Percentiles rank a stretch among this genome's conserved stretches.
phyloP scores from a whole-genome alignment of 2,329 filamentous ascomycete genomes.

The Emergomyces pasteurianus region DNA sequence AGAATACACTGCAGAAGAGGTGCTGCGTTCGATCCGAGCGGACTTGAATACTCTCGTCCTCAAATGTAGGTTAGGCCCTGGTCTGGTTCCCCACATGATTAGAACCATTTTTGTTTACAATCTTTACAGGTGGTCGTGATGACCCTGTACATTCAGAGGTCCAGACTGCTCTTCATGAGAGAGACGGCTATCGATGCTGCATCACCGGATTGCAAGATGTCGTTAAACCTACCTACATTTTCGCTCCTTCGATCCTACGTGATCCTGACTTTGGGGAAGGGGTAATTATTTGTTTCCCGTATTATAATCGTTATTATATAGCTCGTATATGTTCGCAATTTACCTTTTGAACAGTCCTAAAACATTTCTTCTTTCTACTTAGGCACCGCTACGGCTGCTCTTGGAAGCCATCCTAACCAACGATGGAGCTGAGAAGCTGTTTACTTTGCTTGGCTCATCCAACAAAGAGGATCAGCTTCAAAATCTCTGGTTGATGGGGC shows the following conservation, averaged over 20 bases:
- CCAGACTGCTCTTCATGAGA: background rate
- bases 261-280: background rate
- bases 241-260: constrained; percentile 1
- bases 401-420: background rate
- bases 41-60: background rate
- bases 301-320: too few species aligned
- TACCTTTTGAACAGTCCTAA: background rate
- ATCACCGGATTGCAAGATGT: background rate
- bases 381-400: background rate
- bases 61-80: constrained; percentile 4
- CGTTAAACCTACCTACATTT: background rate
- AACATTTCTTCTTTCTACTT: background rate
- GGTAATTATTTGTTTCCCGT: background rate
- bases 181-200: background rate
- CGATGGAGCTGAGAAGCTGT: background rate
- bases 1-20: background rate
- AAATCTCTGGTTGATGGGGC: constrained; percentile 2
- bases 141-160: background rate
- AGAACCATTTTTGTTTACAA: background rate
- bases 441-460: background rate
- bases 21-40: background rate
- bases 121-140: background rate
- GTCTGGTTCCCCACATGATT: background rate
- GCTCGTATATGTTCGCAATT: background rate
- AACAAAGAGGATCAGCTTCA: background rate